These are phyloP conservation scores for Penicillium hesseltinei DNA, from an alignment of 2,329 filamentous ascomycete species.

Conservation along the genomic window DNA sequence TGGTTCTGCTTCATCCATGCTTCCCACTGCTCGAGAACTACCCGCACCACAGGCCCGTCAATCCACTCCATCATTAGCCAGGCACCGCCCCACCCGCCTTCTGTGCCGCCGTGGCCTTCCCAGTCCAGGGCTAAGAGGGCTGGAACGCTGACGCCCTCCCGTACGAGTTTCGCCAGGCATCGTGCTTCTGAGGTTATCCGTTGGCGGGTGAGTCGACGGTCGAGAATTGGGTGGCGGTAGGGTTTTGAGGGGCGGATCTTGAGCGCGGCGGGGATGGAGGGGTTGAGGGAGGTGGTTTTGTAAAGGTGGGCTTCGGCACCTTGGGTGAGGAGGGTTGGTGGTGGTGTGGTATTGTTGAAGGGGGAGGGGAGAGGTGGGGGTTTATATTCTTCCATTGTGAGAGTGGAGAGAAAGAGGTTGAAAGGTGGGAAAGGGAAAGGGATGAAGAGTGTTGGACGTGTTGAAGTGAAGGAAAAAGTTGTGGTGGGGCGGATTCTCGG, in stretches of 20 bases:
- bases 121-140: conserved; percentile 69
- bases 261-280: conserved; percentile 69
- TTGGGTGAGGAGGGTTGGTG: conserved; percentile 75
- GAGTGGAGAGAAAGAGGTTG: not conserved
- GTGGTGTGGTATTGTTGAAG: conserved; percentile 61
- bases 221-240: conserved; percentile 87
- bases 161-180: conserved; percentile 73
- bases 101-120: conserved; percentile 56
- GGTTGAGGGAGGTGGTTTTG: conserved; percentile 74
- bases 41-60: conserved; percentile 67
- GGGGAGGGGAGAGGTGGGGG: conserved; percentile 57
- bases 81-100: conserved; percentile 61
- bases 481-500: conserved; percentile 3
- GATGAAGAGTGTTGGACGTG: not conserved
- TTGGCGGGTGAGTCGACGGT: conserved; percentile 80
- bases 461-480: conserved; percentile 7
- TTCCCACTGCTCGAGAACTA: conserved; percentile 68
- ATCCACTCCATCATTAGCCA: conserved; percentile 88
- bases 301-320: conserved; percentile 95
- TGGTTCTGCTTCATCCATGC: conserved; percentile 44
- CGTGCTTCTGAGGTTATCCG: conserved; percentile 86
- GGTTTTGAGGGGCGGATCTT: conserved; percentile 90
- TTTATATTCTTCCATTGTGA: conserved; percentile 26
- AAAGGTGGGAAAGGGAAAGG: not conserved
- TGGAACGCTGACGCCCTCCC: conserved; percentile 79